Evolutionary conservation across 2,329 filamentous ascomycete genomes (phyloP).

Genomic region (Penicillium brevicompactum): DNA sequence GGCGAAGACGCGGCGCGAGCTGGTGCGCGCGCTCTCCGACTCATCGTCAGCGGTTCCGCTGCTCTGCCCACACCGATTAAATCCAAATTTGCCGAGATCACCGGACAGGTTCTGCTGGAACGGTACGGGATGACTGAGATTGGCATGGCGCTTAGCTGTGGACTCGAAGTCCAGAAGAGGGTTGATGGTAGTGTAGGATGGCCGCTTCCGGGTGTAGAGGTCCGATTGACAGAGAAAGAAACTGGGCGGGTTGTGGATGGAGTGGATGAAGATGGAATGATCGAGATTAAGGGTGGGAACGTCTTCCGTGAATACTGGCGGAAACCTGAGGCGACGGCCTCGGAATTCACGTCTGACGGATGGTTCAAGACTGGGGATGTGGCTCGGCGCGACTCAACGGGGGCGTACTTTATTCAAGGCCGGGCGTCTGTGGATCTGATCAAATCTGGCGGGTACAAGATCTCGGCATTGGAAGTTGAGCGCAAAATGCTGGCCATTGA

Average conservation of each 20-base stretch:
- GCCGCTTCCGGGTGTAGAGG: constrained; percentile 50
- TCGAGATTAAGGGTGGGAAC: constrained; percentile 46
- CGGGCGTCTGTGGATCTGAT: constrained; percentile 57
- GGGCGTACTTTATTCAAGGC: constrained; percentile 57
- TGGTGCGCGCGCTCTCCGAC: constrained; percentile 38
- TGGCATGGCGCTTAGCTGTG: constrained; percentile 52
- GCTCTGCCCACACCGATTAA: constrained; percentile 47
- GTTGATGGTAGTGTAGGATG: constrained; percentile 54
- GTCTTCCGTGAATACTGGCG: constrained; percentile 48
- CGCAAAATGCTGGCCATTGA: constrained; percentile 54
- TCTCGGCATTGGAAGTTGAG: constrained; percentile 58
- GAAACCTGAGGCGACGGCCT: constrained; percentile 48
- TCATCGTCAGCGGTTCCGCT: constrained; percentile 47
- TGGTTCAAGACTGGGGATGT: constrained; percentile 55
- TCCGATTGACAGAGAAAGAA: constrained; percentile 48
- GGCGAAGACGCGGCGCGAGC: constrained; percentile 34
- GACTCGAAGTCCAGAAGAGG: constrained; percentile 40
- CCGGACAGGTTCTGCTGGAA: constrained; percentile 47
- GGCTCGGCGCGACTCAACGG: constrained; percentile 34
- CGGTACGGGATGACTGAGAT: constrained; percentile 56
- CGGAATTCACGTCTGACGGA: constrained; percentile 50
- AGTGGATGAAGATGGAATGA: constrained; percentile 44
- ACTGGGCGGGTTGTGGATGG: constrained; percentile 34
- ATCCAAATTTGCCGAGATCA: constrained; percentile 43
- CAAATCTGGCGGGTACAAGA: constrained; percentile 59